phyloP scores from a whole-genome alignment of 331 rosid genomes.

The Rosa hybrid region DNA sequence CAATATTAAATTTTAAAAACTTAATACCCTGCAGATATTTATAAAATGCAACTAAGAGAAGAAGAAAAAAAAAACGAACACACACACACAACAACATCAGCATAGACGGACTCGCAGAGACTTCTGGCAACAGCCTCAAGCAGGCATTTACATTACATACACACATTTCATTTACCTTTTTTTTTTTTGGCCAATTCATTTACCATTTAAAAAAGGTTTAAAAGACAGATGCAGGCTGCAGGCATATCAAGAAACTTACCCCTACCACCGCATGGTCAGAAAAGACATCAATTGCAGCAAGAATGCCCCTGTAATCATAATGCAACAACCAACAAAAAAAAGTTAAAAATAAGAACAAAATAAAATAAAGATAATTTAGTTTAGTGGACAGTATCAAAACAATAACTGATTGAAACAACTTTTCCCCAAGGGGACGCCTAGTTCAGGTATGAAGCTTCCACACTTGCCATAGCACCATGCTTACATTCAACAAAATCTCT shows the following conservation, averaged over 20 bases:
- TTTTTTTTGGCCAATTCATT: background rate
- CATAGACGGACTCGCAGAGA: background rate
- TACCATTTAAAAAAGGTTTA: background rate
- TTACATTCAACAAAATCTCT: background rate
- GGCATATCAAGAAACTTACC: constrained; percentile 60
- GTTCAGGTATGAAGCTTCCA: background rate
- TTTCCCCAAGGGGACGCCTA: background rate
- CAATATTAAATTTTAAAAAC: background rate
- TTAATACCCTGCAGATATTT: background rate
- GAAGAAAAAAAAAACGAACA: background rate
- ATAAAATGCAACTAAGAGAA: background rate
- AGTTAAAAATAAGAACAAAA: background rate
- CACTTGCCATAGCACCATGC: background rate
- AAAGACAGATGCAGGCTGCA: background rate
- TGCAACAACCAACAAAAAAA: background rate
- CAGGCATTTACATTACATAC: background rate
- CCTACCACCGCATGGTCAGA: constrained; percentile 79
- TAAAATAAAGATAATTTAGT: background rate
- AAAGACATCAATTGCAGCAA: constrained; percentile 87
- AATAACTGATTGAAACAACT: background rate
- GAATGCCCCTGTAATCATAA: constrained; percentile 74
- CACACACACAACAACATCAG: background rate
- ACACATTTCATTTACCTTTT: background rate
- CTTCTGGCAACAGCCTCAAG: background rate
- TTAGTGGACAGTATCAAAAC: constrained; percentile 8